A percentile compares a stretch with the other conserved stretches of the same genome.
Evolutionary conservation across 2,329 filamentous ascomycete species (phyloP).

Genomic region (Trichoderma koningii): DNA sequence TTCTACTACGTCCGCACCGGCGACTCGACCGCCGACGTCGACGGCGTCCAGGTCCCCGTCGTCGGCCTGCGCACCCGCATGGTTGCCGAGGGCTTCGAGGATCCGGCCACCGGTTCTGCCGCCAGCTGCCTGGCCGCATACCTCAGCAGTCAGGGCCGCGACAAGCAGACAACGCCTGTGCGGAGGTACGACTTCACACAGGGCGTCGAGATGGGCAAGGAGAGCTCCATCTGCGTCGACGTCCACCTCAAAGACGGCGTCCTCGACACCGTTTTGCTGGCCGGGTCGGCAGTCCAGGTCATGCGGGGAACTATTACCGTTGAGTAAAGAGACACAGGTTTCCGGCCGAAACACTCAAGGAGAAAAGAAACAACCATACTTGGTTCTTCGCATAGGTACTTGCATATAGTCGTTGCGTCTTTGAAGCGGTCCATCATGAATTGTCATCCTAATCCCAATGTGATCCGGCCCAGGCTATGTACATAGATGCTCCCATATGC

Average conservation of each 20-base stretch:
- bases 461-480: constrained; percentile 14
- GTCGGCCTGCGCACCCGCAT: constrained; percentile 59
- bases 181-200: constrained; percentile 58
- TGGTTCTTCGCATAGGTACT: not conserved
- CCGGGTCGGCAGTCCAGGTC: constrained; percentile 41
- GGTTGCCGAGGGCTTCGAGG: constrained; percentile 56
- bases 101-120: constrained; percentile 65
- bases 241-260: constrained; percentile 40
- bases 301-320: constrained; percentile 41
- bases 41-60: constrained; percentile 33
- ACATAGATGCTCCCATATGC: constrained; percentile 29
- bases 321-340: constrained; percentile 27
- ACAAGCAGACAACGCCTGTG: constrained; percentile 36
- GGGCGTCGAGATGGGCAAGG: constrained; percentile 67
- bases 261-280: constrained; percentile 39
- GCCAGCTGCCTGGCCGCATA: constrained; percentile 59
- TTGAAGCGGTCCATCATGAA: constrained; percentile 13
- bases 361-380: too few species aligned
- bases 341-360: not conserved
- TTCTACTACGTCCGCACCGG: constrained; percentile 61
- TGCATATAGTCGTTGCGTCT: constrained; percentile 1
- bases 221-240: constrained; percentile 54
- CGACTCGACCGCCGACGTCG: constrained; percentile 35
- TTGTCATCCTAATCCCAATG: constrained; percentile 23
- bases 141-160: constrained; percentile 48